A percentile compares a stretch with the other conserved stretches of the same genome.
These are phyloP conservation scores for Lipomyces japonicus DNA, from an alignment of 805 yeast genomes.

Conservation along the genomic window DNA sequence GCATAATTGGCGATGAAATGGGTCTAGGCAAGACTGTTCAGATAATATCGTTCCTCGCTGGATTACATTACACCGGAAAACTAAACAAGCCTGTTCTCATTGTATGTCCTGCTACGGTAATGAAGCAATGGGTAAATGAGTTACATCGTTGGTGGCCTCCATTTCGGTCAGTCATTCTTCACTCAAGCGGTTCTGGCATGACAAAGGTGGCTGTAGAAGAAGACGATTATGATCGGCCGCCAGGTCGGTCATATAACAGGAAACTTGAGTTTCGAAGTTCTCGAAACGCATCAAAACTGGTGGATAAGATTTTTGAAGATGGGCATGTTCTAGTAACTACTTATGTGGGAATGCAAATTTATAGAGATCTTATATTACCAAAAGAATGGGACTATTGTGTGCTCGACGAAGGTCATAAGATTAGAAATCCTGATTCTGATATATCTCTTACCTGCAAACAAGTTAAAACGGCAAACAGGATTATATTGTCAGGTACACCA, in stretches of 20 bases:
- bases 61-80: slow-evolving; percentile 75
- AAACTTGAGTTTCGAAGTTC: slow-evolving; percentile 33
- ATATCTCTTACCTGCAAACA: slow-evolving; percentile 83
- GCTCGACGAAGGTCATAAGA: slow-evolving; percentile 94
- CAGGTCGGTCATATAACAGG: slow-evolving; percentile 41
- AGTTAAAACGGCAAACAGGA: slow-evolving; percentile 74
- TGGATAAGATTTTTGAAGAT: slow-evolving; percentile 22
- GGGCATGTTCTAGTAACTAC: slow-evolving; percentile 91
- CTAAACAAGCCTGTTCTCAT: slow-evolving; percentile 74
- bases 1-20: slow-evolving; percentile 97
- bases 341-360: slow-evolving; percentile 76
- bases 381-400: slow-evolving; percentile 85
- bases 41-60: slow-evolving; percentile 84
- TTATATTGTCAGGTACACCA: slow-evolving; percentile 93
- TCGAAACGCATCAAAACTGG: slow-evolving; percentile 28
- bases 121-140: slow-evolving; percentile 96
- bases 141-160: slow-evolving; percentile 99
- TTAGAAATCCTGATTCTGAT: slow-evolving; percentile 88
- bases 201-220: slow-evolving; percentile 33
- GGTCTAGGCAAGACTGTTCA: slow-evolving; percentile 96
- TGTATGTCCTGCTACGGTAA: slow-evolving; percentile 95
- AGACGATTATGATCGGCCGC: slow-evolving; percentile 34
- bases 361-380: slow-evolving; percentile 59
- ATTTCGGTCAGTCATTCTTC: slow-evolving; percentile 75
- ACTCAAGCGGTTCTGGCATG: slow-evolving; percentile 92